Evolutionary conservation across 805 yeast genomes (phyloP).

Genomic region (Kregervanrija pseudodelftensis): DNA sequence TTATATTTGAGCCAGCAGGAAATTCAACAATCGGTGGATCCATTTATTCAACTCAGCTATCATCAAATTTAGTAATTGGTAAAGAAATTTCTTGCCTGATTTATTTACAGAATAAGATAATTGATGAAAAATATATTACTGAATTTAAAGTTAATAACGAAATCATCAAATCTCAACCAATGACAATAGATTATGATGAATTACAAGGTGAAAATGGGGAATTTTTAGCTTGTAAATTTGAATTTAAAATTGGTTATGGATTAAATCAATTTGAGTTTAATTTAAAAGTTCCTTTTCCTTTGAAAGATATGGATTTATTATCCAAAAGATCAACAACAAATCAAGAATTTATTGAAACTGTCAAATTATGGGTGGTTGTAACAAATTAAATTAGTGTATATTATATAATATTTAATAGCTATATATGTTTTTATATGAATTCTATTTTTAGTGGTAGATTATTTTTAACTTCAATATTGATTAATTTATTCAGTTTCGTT

Average conservation of each 20-base stretch:
- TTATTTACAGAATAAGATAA: constrained; percentile 34
- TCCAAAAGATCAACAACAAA: background rate
- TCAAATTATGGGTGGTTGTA: constrained; percentile 36
- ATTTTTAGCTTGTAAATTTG: constrained; percentile 33
- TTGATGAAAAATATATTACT: constrained; percentile 31
- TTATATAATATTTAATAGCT: background rate
- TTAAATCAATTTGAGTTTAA: constrained; percentile 37
- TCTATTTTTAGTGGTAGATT: constrained; percentile 1
- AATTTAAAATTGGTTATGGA: constrained; percentile 39
- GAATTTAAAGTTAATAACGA: constrained; percentile 39
- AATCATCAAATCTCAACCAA: constrained; percentile 35
- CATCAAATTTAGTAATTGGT: constrained; percentile 33
- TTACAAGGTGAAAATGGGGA: constrained; percentile 13
- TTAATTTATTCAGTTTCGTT: background rate
- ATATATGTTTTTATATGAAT: no score
- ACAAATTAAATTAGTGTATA: constrained; percentile 15
- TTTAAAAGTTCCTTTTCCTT: constrained; percentile 21
- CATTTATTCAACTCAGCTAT: constrained; percentile 39
- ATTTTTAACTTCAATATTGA: background rate
- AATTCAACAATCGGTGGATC: constrained; percentile 26
- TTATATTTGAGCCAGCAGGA: constrained; percentile 28
- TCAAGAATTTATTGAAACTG: constrained; percentile 21
- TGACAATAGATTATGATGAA: constrained; percentile 29
- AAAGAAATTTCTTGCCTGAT: constrained; percentile 39
- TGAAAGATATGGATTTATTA: constrained; percentile 2